Percentiles rank a stretch among this genome's conserved stretches.
Evolutionary conservation across 768 basidiomycete species (phyloP).

Genomic region (Lepiota venenata): DNA sequence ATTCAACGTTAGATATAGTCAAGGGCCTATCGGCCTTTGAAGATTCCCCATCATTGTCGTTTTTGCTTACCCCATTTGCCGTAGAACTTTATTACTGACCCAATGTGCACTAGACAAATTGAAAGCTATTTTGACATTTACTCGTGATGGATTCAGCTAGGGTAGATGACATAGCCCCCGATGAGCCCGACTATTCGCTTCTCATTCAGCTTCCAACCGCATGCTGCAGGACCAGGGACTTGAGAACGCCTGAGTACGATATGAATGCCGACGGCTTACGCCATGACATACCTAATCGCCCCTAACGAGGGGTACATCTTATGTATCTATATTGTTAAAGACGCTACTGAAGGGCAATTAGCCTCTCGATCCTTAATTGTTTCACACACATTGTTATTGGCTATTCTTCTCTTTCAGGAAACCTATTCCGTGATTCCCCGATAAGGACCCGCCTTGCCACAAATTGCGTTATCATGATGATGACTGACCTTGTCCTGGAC

Average conservation of each 20-base stretch:
- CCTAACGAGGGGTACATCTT: no score
- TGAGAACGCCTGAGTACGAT: no score
- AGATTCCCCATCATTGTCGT: not conserved
- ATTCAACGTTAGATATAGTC: conserved; percentile 11
- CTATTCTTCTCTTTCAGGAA: conserved; percentile 7
- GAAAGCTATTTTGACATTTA: not conserved
- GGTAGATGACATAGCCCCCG: no score
- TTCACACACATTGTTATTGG: not conserved
- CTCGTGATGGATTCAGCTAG: no score
- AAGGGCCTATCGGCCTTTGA: conserved; percentile 12
- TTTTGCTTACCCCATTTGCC: not conserved
- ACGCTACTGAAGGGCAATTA: no score
- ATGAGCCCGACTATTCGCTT: no score
- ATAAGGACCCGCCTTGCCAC: not conserved
- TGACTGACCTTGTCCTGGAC: not conserved
- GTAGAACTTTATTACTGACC: not conserved
- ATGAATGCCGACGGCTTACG: no score
- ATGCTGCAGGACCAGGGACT: no score
- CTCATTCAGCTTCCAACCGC: no score
- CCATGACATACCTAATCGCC: no score
- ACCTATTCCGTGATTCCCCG: conserved; percentile 3
- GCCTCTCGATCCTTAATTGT: not conserved
- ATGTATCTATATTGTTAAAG: not conserved
- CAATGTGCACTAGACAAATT: not conserved
- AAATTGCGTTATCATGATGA: conserved; percentile 1